These are phyloP conservation scores for Alternaria sp. DNA, from an alignment of 2,329 filamentous ascomycete genomes.

Conservation along the genomic window DNA sequence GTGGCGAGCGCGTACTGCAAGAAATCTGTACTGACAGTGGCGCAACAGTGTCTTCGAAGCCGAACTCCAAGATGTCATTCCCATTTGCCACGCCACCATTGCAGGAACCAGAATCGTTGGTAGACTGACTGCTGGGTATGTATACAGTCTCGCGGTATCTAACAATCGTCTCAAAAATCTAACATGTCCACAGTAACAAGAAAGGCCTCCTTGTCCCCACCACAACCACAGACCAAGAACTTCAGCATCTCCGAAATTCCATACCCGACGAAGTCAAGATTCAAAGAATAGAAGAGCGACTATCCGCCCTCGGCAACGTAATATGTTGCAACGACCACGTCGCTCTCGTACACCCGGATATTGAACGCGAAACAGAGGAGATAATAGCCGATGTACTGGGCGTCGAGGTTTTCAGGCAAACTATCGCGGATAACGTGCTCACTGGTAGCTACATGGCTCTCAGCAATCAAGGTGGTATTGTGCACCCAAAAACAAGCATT, in stretches of 20 bases:
- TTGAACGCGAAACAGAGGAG: slow-evolving; percentile 98
- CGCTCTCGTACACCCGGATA: slow-evolving; percentile 91
- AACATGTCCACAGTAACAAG: slow-evolving; percentile 71
- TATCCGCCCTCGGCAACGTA: slow-evolving; percentile 95
- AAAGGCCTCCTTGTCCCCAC: slow-evolving; percentile 97
- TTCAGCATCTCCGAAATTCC: slow-evolving; percentile 95
- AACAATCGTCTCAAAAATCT: neutral
- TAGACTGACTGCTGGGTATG: slow-evolving; percentile 87
- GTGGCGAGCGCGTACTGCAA: neutral
- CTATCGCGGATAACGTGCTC: slow-evolving; percentile 94
- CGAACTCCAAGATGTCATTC: slow-evolving; percentile 95
- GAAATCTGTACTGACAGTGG: slow-evolving; percentile 28
- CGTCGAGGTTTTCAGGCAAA: slow-evolving; percentile 91
- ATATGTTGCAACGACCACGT: slow-evolving; percentile 98
- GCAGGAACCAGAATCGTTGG: slow-evolving; percentile 96
- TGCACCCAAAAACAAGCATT: slow-evolving; percentile 95
- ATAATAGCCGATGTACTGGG: slow-evolving; percentile 95
- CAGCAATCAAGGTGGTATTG: slow-evolving; percentile 93
- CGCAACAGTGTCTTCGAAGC: slow-evolving; percentile 85
- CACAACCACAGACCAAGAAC: slow-evolving; percentile 95
- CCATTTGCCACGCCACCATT: slow-evolving; percentile 95
- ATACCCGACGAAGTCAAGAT: slow-evolving; percentile 92
- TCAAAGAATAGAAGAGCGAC: slow-evolving; percentile 95
- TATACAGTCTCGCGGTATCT: neutral
- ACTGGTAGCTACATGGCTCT: slow-evolving; percentile 97